These are phyloP conservation scores for Aspergillus vadensis DNA, from an alignment of 2,329 filamentous ascomycete species.

Conservation along the genomic window DNA sequence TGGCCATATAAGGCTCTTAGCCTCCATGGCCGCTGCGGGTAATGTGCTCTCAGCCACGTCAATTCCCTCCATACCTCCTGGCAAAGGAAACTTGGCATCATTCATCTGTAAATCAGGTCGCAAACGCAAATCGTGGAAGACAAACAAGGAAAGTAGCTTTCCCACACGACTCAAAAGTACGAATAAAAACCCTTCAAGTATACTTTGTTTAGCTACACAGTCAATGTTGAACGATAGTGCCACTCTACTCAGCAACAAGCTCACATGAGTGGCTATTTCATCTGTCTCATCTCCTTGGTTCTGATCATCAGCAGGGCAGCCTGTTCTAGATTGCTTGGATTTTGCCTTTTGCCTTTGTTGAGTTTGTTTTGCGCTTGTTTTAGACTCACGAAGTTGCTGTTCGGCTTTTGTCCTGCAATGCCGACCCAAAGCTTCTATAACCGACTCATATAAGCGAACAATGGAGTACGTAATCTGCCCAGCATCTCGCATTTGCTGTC, in stretches of 20 bases:
- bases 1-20: constrained; percentile 39
- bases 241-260: constrained; percentile 34
- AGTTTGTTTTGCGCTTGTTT: constrained; percentile 2
- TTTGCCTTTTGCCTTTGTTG: constrained; percentile 19
- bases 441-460: constrained; percentile 36
- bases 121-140: constrained; percentile 40
- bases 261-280: constrained; percentile 24
- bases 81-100: constrained; percentile 31
- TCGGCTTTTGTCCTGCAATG: constrained; percentile 25
- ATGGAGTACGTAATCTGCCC: constrained; percentile 38
- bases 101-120: constrained; percentile 28
- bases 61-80: constrained; percentile 33
- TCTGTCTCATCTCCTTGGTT: constrained; percentile 12
- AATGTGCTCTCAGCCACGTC: constrained; percentile 27
- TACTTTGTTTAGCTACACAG: constrained; percentile 29
- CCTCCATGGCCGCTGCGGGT: constrained; percentile 35
- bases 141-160: constrained; percentile 40
- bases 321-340: constrained; percentile 12
- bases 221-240: constrained; percentile 30
- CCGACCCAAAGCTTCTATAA: constrained; percentile 29
- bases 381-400: constrained; percentile 6
- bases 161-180: constrained; percentile 43
- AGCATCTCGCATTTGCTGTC: constrained; percentile 15
- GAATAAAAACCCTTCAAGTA: constrained; percentile 48
- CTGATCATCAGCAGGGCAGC: not conserved